Percentiles rank a stretch among this genome's conserved stretches.
phyloP scores from a whole-genome alignment of 441 rosid species.

The Rhodomyrtus psidioides region DNA sequence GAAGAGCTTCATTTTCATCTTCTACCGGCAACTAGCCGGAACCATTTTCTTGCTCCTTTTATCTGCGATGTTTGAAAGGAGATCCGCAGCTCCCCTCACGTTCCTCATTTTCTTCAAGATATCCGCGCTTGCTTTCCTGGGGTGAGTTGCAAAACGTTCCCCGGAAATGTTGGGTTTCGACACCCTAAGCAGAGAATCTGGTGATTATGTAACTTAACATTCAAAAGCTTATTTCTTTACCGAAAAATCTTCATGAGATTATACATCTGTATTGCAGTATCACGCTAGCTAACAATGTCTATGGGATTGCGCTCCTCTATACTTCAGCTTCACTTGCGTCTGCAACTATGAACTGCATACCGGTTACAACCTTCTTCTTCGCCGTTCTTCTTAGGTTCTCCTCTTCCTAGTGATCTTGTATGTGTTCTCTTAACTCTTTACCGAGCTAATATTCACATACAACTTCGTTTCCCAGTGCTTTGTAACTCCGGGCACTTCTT shows the following conservation, averaged over 20 bases:
- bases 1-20: slow-evolving; percentile 17
- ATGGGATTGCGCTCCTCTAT: slow-evolving; percentile 5
- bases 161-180: background rate
- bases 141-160: background rate
- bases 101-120: slow-evolving; percentile 8
- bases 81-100: slow-evolving; percentile 2
- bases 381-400: slow-evolving; percentile 15
- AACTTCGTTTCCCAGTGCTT: background rate
- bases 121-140: slow-evolving; percentile 10
- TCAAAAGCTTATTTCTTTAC: background rate
- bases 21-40: slow-evolving; percentile 17
- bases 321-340: slow-evolving; percentile 17
- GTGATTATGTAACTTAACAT: background rate
- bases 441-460: background rate
- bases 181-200: background rate
- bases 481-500: background rate
- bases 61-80: slow-evolving; percentile 14
- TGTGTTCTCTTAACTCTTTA: background rate
- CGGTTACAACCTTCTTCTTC: slow-evolving; percentile 15
- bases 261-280: background rate
- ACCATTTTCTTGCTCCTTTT: slow-evolving; percentile 9
- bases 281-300: slow-evolving; percentile 9
- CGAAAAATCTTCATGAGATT: background rate
- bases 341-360: slow-evolving; percentile 9
- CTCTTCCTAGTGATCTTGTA: background rate